Evolutionary conservation across 2,329 filamentous ascomycete species (phyloP).

Genomic region (Beauveria scarabaeidicola): DNA sequence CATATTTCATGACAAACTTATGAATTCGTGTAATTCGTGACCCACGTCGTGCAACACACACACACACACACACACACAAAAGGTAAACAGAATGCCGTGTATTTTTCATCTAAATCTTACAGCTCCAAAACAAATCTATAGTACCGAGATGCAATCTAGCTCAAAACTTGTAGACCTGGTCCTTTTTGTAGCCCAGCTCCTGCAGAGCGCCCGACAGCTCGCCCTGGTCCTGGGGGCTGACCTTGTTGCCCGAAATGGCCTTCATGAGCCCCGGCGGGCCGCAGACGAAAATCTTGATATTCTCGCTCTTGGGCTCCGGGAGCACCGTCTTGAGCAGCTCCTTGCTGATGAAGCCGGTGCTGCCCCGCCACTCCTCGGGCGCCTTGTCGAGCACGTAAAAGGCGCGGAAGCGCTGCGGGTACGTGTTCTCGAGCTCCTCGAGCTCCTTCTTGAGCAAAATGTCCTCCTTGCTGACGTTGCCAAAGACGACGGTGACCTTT

Average conservation of each 20-base stretch:
- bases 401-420: constrained; percentile 87
- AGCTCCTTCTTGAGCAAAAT: constrained; percentile 86
- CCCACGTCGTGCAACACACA: too few relatives aligned
- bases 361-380: constrained; percentile 68
- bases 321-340: constrained; percentile 91
- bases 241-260: constrained; percentile 81
- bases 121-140: not conserved
- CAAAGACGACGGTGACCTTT: constrained; percentile 91
- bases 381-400: constrained; percentile 89
- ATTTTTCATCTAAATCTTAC: constrained; percentile 7
- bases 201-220: constrained; percentile 75
- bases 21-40: too few relatives aligned
- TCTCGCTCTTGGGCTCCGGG: constrained; percentile 81
- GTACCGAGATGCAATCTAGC: not conserved
- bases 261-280: constrained; percentile 91
- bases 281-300: constrained; percentile 95
- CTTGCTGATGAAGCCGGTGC: constrained; percentile 77
- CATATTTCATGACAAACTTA: not conserved
- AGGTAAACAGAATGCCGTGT: not conserved
- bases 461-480: constrained; percentile 82
- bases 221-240: constrained; percentile 87
- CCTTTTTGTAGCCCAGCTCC: constrained; percentile 59
- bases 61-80: too few relatives aligned
- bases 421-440: constrained; percentile 82
- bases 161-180: constrained; percentile 95